phyloP scores from a whole-genome alignment of 495 filamentous ascomycete genomes.

The Friedmanniomyces endolithicus region DNA sequence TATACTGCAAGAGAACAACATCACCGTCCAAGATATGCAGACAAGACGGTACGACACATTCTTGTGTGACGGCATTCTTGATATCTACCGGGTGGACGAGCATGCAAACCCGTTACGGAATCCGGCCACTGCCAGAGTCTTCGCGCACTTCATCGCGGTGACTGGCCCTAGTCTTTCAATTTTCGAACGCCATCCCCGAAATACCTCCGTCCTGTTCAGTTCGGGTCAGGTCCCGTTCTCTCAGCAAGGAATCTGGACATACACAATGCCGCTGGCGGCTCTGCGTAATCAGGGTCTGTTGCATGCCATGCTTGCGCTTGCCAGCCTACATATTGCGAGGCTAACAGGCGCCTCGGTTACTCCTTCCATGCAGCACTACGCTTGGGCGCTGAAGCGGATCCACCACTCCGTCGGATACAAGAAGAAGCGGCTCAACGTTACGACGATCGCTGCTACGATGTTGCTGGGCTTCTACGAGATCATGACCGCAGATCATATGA shows the following conservation, averaged over 20 bases:
- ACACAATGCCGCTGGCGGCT: slow-evolving; percentile 74
- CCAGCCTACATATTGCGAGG: slow-evolving; percentile 78
- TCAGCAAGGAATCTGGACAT: slow-evolving; percentile 74
- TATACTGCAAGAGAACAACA: slow-evolving; percentile 34
- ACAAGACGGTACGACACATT: slow-evolving; percentile 53
- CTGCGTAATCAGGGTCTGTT: slow-evolving; percentile 74
- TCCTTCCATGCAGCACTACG: slow-evolving; percentile 83
- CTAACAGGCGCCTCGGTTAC: slow-evolving; percentile 58
- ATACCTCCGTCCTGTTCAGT: slow-evolving; percentile 59
- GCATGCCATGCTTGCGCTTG: slow-evolving; percentile 82
- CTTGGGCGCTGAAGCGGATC: slow-evolving; percentile 66
- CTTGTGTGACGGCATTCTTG: slow-evolving; percentile 60
- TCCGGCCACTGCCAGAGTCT: slow-evolving; percentile 68
- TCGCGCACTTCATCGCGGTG: slow-evolving; percentile 83
- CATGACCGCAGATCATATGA: slow-evolving; percentile 84
- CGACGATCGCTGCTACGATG: slow-evolving; percentile 79
- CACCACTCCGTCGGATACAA: slow-evolving; percentile 60
- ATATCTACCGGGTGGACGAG: slow-evolving; percentile 61
- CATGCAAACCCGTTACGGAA: slow-evolving; percentile 73
- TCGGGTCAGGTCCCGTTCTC: slow-evolving; percentile 50
- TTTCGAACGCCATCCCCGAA: slow-evolving; percentile 72
- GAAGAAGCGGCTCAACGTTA: slow-evolving; percentile 57
- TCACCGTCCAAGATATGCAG: slow-evolving; percentile 38
- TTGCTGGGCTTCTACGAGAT: slow-evolving; percentile 88
- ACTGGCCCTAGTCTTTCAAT: slow-evolving; percentile 80